Base-by-base conservation (phyloP, 164 flowering plant species). In the Piper longum region DNA sequence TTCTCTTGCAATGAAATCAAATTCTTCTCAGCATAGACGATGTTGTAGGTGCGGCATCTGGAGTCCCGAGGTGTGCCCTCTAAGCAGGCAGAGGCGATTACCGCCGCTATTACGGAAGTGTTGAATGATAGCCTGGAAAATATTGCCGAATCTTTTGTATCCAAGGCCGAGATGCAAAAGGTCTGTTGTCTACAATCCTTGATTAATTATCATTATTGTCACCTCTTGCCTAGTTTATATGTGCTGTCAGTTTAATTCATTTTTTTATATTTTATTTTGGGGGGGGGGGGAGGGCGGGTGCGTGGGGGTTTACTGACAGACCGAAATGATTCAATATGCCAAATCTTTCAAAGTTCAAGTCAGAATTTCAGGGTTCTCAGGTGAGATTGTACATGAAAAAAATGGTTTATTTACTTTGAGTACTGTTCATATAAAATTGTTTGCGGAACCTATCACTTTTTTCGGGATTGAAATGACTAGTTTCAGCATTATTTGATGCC, bases 41-140 rank as follows among this genome's bases (percentile, higher is more conserved):
- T 4, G 57, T 39, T 67, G 4, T 26, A 90, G 97, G 95, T 88
- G 16, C 79, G 89, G 66, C 70, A 80, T 56, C 79, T 90, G 56
- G 97, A 90, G 72, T 79, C 80, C 3, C 77, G 86, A 70, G 97
- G 92, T 0, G 73, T 90, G 42, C 90, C 88, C 16, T 70, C 91
- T 0, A 80, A 85, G 63, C 95, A 90, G 36, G 97, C 97, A 0
- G 97, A 90, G 70, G 97, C 89, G 1, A 85, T 88, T 54, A 90
- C 97, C 2, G 68, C 84, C 54, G 88, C 90, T 3, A 81, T 89
- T 4, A 85, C 85, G 18, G 80, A 83, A 51, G 97, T 89, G 59
- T 71, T 87, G 68, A 81, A 84, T 64, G 92, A 83, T 61, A 87
- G 87, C 65, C 80, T 87, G 78, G 92, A 84, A 58, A 87, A 85